These are phyloP conservation scores for Plasmodium adleri DNA, from an alignment of 169 alveolate species.

Conservation along the genomic window DNA sequence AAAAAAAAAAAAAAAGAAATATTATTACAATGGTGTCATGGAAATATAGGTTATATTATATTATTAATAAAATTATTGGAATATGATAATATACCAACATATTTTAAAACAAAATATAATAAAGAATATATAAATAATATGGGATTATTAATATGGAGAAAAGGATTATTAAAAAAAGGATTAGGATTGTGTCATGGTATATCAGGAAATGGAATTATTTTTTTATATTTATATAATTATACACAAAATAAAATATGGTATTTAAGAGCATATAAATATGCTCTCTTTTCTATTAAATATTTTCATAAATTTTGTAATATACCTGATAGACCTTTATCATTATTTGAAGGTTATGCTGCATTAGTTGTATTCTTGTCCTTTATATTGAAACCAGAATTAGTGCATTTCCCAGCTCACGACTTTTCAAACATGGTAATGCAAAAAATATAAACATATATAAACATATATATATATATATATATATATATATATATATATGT, in stretches of 20 bases:
- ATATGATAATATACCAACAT: conserved; percentile 22
- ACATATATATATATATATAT: conserved; percentile 13
- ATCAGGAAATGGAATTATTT: conserved; percentile 47
- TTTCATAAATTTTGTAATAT: conserved; percentile 39
- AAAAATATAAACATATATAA: neutral
- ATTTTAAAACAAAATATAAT: conserved; percentile 32
- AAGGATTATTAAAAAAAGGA: conserved; percentile 58
- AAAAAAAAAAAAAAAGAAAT: conserved; percentile 18
- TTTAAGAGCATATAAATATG: conserved; percentile 59
- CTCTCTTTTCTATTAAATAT: conserved; percentile 39
- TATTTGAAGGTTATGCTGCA: conserved; percentile 61
- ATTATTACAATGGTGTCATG: conserved; percentile 72
- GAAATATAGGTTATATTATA: conserved; percentile 52
- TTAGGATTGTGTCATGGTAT: conserved; percentile 69
- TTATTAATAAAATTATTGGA: conserved; percentile 47
- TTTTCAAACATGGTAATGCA: neutral
- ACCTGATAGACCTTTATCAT: conserved; percentile 62
- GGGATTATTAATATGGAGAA: conserved; percentile 53
- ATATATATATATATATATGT: neutral
- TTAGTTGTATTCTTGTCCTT: conserved; percentile 36
- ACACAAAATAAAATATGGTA: conserved; percentile 49
- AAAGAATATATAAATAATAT: conserved; percentile 29
- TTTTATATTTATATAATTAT: conserved; percentile 42
- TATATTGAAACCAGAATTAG: conserved; percentile 26
- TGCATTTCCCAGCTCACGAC: conserved; percentile 41